Conservation (phyloP, 2,329 filamentous ascomycete genomes). For the Diaporthe amygdali region DNA sequence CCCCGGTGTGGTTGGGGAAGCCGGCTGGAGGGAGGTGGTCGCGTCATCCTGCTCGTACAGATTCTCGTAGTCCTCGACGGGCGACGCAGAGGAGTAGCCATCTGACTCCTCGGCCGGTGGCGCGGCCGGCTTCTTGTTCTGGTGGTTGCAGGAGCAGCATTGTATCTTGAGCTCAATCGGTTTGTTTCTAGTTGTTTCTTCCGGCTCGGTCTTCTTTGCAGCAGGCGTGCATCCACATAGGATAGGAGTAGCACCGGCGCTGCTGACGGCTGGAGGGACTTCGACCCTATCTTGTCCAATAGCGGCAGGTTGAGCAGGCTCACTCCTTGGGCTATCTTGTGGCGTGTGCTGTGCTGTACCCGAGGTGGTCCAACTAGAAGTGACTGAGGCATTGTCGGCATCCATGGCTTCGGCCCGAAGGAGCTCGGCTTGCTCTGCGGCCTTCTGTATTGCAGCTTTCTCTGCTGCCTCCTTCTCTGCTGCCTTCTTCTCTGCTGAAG, state of each 20-base stretch:
- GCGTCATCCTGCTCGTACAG: slow-evolving; percentile 65
- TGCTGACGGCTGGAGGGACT: slow-evolving; percentile 35
- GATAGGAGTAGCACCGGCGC: background rate
- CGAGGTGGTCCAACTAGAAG: slow-evolving; percentile 28
- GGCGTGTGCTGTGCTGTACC: slow-evolving; percentile 33
- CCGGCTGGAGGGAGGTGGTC: slow-evolving; percentile 53
- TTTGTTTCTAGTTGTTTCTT: background rate
- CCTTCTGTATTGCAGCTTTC: background rate
- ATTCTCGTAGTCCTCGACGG: slow-evolving; percentile 63
- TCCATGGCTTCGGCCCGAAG: background rate
- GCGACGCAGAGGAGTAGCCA: slow-evolving; percentile 63
- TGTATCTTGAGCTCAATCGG: slow-evolving; percentile 19
- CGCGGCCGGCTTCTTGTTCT: slow-evolving; percentile 12
- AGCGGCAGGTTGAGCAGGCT: slow-evolving; percentile 27
- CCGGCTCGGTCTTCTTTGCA: background rate
- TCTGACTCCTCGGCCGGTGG: slow-evolving; percentile 46
- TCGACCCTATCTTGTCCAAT: slow-evolving; percentile 38
- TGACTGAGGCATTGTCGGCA: slow-evolving; percentile 27
- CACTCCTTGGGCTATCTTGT: slow-evolving; percentile 36
- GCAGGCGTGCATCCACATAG: background rate
- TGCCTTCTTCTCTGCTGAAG: slow-evolving; percentile 30
- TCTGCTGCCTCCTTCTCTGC: slow-evolving; percentile 8
- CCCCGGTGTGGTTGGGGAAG: slow-evolving; percentile 40
- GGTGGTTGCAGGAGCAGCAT: slow-evolving; percentile 13
- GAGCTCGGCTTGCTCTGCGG: background rate